Evolutionary conservation across 2,329 filamentous ascomycete species (phyloP), one percentile per base, ranked within the genome.

Genomic region (Nothophaeocryptopus gaeumannii): DNA sequence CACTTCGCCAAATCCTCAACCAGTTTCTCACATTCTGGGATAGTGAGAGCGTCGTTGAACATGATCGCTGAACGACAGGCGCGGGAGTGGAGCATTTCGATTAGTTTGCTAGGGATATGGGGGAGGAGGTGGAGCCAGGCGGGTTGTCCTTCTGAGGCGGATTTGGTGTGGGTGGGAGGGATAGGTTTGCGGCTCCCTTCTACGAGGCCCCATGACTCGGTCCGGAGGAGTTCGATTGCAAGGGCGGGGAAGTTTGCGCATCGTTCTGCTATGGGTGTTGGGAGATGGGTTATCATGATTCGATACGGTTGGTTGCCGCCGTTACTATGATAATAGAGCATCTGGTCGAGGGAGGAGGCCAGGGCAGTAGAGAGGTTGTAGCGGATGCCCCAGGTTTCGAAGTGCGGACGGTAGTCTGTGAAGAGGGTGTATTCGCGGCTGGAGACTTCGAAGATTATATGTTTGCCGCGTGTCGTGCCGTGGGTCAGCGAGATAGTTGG

Each of bases 1-100:
- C 86, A 90, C 0, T 61, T 63, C 0, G 78, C 76, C n/a, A 93
- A 70, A 2, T 74, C 74, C 1, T 47, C 53, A 0, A 92, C 66
- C 31, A 93, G 67, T 0, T 67, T 63, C 8, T 70, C 58, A 58
- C 88, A 92, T 55, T 89, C 77, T 0, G 74, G 68, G 0, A 65
- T 55, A 0, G 74, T 75, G 7, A 93, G 70, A 5, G 71, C 63
- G 61, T 95, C 89, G 59, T 92, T 92, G 70, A 95, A 95, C 87
- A 91, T 92, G 65, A 93, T 83, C 2, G 89, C 87, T 32, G 86
- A 88, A 45, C 87, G 78, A 62, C 88, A 93, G 1, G 88, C 82
- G 47, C 86, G 78, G 0, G 86, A 90, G 62, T 89, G 85, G 4
- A 92, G 71, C 63, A 92, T 70, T 29, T 95, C 87, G 3, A 95